Percentiles rank a stretch among this genome's conserved stretches.
phyloP scores from a whole-genome alignment of 2,329 filamentous ascomycete species.

The Alternaria angustiovoidea region DNA sequence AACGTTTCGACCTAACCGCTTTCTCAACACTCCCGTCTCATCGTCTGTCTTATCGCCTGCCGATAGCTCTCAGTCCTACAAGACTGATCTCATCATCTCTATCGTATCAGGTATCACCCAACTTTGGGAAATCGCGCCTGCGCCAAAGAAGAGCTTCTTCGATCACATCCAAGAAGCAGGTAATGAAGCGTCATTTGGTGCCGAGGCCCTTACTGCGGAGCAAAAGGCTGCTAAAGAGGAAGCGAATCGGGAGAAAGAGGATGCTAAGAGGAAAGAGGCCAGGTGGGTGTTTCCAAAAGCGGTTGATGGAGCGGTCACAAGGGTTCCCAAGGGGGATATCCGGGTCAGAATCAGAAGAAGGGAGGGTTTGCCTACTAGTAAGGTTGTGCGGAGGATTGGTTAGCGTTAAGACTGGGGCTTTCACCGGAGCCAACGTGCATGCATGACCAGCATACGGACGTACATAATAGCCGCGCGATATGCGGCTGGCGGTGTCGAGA shows the following conservation, averaged over 20 bases:
- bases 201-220: constrained; percentile 29
- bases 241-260: constrained; percentile 14
- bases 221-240: constrained; percentile 20
- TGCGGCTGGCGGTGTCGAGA: background rate
- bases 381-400: constrained; percentile 21
- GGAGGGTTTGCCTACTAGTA: constrained; percentile 31
- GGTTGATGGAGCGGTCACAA: constrained; percentile 58
- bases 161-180: constrained; percentile 45
- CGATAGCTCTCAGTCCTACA: constrained; percentile 27
- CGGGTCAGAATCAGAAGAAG: constrained; percentile 62
- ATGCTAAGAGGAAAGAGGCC: constrained; percentile 18
- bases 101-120: constrained; percentile 46
- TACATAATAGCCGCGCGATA: constrained; percentile 1
- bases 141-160: constrained; percentile 44
- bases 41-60: constrained; percentile 27
- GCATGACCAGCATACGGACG: background rate
- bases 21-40: constrained; percentile 22
- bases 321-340: constrained; percentile 61
- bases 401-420: constrained; percentile 8
- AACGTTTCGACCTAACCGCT: constrained; percentile 40
- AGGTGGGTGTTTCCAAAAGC: constrained; percentile 61
- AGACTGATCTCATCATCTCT: constrained; percentile 35
- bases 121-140: constrained; percentile 46
- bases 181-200: constrained; percentile 40
- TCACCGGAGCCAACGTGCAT: constrained; percentile 6